Evolutionary conservation across 306 rosid genomes (phyloP).

Genomic region (Pueraria montana): DNA sequence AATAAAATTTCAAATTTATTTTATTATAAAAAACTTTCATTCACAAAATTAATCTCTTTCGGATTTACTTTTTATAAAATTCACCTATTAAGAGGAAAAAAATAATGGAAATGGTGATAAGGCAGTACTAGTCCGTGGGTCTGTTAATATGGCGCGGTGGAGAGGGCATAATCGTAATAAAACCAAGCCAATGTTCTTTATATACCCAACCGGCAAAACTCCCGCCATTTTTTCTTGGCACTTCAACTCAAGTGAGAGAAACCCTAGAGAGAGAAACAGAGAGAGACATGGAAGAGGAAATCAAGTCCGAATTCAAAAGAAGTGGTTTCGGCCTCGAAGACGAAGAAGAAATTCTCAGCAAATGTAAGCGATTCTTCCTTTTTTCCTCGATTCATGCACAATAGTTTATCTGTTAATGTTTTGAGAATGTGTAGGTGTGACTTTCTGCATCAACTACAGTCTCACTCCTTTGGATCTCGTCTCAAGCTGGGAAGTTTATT

Average conservation of each 20-base stretch:
- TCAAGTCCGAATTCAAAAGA: slow-evolving; percentile 69
- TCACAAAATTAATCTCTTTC: not conserved
- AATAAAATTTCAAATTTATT: not conserved
- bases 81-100: not conserved
- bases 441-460: slow-evolving; percentile 79
- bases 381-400: not conserved
- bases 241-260: slow-evolving; percentile 44
- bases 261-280: slow-evolving; percentile 64
- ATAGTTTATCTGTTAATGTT: slow-evolving; percentile 18
- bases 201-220: slow-evolving; percentile 41
- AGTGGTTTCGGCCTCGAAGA: slow-evolving; percentile 68
- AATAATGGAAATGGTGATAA: not conserved
- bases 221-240: slow-evolving; percentile 71
- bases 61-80: not conserved
- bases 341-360: slow-evolving; percentile 75
- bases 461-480: slow-evolving; percentile 83
- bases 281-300: slow-evolving; percentile 80
- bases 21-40: not conserved
- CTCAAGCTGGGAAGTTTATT: slow-evolving; percentile 91
- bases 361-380: slow-evolving; percentile 63
- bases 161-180: slow-evolving; percentile 40
- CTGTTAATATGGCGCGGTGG: not conserved
- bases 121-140: not conserved
- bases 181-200: not conserved
- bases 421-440: slow-evolving; percentile 58